Percentiles rank a stretch among this genome's conserved stretches.
These are phyloP conservation scores for Pouteria glomerata DNA, from an alignment of 148 eudicot species.

Conservation along the genomic window DNA sequence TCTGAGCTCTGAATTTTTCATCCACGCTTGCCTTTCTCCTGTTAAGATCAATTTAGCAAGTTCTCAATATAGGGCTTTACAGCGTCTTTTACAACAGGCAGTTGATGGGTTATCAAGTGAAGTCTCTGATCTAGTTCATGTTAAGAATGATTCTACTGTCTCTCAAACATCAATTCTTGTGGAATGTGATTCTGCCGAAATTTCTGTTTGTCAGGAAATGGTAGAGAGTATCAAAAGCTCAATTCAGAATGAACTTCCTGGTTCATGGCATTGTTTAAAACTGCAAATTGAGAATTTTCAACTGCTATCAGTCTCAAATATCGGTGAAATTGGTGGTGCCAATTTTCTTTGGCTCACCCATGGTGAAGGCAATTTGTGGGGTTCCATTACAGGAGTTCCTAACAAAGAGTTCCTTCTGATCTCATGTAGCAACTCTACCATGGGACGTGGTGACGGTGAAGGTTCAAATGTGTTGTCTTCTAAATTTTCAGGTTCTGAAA, in stretches of 20 bases:
- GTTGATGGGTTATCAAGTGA: slow-evolving; percentile 31
- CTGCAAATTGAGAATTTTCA: slow-evolving; percentile 52
- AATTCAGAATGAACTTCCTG: slow-evolving; percentile 77
- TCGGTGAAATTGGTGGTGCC: slow-evolving; percentile 58
- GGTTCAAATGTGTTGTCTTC: slow-evolving; percentile 79
- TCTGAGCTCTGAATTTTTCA: slow-evolving; percentile 55
- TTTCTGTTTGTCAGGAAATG: slow-evolving; percentile 45
- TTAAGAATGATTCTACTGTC: slow-evolving; percentile 19
- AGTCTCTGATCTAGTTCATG: slow-evolving; percentile 28
- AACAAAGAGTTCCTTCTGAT: slow-evolving; percentile 58
- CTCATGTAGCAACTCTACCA: slow-evolving; percentile 57
- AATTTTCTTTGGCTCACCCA: slow-evolving; percentile 68
- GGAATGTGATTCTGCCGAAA: slow-evolving; percentile 57
- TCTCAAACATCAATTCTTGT: slow-evolving; percentile 64
- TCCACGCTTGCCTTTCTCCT: slow-evolving; percentile 56
- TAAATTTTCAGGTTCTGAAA: slow-evolving; percentile 64
- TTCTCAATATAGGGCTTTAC: slow-evolving; percentile 40
- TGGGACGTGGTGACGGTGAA: slow-evolving; percentile 90
- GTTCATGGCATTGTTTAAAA: slow-evolving; percentile 65
- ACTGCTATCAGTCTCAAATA: slow-evolving; percentile 57
- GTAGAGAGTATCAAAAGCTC: slow-evolving; percentile 44
- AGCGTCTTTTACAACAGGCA: slow-evolving; percentile 46
- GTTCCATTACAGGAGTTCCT: slow-evolving; percentile 52
- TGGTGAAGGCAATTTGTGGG: slow-evolving; percentile 70
- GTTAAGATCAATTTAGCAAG: slow-evolving; percentile 40